phyloP scores from a whole-genome alignment of 139 green algal genomes.

The Trebouxia sp. region DNA sequence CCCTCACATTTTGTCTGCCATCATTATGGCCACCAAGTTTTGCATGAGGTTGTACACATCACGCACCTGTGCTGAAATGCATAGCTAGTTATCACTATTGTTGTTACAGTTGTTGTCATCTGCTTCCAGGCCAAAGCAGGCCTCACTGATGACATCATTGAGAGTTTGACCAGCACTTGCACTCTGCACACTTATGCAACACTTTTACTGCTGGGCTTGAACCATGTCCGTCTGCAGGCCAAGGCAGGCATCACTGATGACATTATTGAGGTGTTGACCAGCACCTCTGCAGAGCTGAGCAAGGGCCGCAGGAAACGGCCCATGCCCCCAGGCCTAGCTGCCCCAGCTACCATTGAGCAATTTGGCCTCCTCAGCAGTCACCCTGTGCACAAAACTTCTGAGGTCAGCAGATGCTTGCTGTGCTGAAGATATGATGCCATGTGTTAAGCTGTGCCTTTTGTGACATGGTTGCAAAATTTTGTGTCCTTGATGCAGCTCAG shows the following conservation, averaged over 20 bases:
- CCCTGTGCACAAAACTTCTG: constrained; percentile 89
- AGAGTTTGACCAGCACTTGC: background rate
- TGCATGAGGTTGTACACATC: too few relatives aligned
- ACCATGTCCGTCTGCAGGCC: constrained; percentile 41
- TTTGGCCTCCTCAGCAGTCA: constrained; percentile 59
- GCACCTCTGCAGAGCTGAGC: constrained; percentile 52
- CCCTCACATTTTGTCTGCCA: too few relatives aligned
- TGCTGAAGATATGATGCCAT: too few relatives aligned
- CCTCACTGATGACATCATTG: too few relatives aligned
- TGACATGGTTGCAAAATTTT: background rate
- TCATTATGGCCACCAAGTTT: too few relatives aligned
- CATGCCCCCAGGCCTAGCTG: constrained; percentile 57
- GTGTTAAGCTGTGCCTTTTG: too few relatives aligned
- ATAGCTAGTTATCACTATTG: too few relatives aligned
- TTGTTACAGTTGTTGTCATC: too few relatives aligned
- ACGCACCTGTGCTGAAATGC: too few relatives aligned
- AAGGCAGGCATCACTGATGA: constrained; percentile 49
- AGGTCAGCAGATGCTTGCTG: constrained; percentile 39
- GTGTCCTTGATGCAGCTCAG: too few relatives aligned
- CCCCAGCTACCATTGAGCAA: constrained; percentile 64
- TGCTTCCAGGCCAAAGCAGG: too few relatives aligned
- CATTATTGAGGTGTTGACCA: constrained; percentile 48
- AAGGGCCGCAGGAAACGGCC: constrained; percentile 86
- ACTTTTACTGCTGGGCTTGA: too few relatives aligned
- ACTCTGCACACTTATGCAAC: background rate